Conservation (phyloP, 345 rosid species). For the Excoecaria agallocha region DNA sequence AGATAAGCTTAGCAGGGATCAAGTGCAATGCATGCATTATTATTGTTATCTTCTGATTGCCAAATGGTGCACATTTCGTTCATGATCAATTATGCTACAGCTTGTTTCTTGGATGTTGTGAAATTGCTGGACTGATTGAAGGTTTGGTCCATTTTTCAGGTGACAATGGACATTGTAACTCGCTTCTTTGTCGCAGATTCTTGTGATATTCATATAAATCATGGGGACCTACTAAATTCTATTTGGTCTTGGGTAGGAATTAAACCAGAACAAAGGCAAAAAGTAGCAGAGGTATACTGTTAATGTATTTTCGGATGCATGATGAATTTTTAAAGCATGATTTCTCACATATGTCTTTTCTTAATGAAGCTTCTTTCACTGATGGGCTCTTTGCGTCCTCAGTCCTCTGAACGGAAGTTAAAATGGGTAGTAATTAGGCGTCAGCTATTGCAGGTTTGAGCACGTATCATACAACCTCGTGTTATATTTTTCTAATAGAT, state of each 20-base stretch:
- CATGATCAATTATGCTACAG: not conserved
- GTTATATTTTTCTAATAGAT: too few relatives aligned
- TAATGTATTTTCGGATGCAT: constrained; percentile 7
- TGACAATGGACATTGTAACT: constrained; percentile 60
- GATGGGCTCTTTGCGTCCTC: constrained; percentile 86
- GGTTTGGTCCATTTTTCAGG: constrained; percentile 45
- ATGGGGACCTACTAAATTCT: constrained; percentile 81
- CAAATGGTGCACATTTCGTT: not conserved
- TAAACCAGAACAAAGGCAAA: constrained; percentile 70
- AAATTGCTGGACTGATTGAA: not conserved
- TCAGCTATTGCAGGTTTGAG: constrained; percentile 87
- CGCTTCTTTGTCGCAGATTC: constrained; percentile 57
- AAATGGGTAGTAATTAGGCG: constrained; percentile 91
- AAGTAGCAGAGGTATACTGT: constrained; percentile 83
- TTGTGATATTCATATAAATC: constrained; percentile 88
- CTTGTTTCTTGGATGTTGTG: not conserved
- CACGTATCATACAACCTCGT: constrained; percentile 7
- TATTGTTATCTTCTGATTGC: not conserved
- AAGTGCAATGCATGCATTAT: not conserved
- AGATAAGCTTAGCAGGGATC: not conserved
- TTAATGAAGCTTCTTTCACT: constrained; percentile 77
- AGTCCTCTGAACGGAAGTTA: constrained; percentile 83
- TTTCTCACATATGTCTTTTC: constrained; percentile 32
- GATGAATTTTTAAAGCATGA: constrained; percentile 15
- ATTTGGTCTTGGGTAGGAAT: constrained; percentile 98